Evolutionary conservation across 331 rosid genomes (phyloP).

Genomic region (Quercus phellos): DNA sequence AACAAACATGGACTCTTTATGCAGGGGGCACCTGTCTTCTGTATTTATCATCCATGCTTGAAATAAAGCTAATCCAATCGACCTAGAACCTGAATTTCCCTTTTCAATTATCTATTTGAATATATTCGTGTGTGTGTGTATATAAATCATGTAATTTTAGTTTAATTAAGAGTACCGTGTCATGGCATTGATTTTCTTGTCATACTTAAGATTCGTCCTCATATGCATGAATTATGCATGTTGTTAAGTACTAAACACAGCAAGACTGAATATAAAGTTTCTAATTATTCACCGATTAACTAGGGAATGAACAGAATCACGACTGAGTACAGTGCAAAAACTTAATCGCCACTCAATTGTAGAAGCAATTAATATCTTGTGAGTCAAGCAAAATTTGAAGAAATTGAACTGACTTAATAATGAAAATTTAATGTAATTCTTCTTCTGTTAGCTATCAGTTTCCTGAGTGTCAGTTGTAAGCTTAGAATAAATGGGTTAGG

Average conservation of each 20-base stretch:
- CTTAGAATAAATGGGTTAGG: background rate
- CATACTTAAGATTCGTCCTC: background rate
- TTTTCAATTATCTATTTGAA: background rate
- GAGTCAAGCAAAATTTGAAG: background rate
- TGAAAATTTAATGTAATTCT: background rate
- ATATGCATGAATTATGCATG: background rate
- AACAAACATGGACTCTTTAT: background rate
- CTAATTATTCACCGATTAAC: conserved; percentile 1
- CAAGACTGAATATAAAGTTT: background rate
- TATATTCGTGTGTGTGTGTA: background rate
- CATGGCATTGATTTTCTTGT: background rate
- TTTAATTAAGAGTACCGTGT: background rate
- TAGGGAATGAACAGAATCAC: background rate
- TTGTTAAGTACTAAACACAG: background rate
- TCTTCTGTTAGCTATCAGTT: background rate
- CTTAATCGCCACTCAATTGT: background rate
- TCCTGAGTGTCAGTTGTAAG: background rate
- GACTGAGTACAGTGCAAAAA: background rate
- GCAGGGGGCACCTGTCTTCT: background rate
- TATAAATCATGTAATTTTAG: background rate
- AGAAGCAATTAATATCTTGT: background rate
- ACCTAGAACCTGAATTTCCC: background rate
- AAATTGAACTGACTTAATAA: background rate
- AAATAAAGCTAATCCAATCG: background rate
- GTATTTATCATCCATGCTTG: background rate